Conservation (phyloP, 257 asterid genomes). For the Solanum sparsipilum region DNA sequence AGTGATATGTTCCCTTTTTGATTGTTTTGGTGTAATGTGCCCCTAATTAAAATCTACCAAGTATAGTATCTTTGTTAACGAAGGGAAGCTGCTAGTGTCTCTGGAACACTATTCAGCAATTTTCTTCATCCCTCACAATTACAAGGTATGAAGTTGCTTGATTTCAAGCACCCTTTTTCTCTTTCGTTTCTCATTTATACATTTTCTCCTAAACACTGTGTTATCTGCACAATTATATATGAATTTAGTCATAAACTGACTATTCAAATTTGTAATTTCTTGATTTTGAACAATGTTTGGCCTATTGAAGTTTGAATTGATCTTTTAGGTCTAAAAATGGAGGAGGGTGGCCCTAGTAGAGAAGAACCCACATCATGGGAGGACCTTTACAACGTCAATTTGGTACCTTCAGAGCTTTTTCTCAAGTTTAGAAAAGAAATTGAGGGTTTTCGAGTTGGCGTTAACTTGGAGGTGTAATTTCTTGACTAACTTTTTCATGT, state of each 20-base stretch:
- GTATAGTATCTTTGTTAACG: neutral
- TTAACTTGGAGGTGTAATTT: conserved; percentile 72
- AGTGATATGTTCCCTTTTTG: neutral
- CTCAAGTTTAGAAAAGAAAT: conserved; percentile 69
- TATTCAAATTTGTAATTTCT: neutral
- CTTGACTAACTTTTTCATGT: neutral
- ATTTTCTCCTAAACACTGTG: neutral
- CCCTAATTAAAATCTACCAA: too few relatives aligned
- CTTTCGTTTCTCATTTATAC: too few relatives aligned
- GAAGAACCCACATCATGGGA: conserved; percentile 73
- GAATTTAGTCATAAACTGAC: neutral
- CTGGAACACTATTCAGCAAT: neutral
- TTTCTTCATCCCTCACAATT: neutral
- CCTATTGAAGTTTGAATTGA: neutral
- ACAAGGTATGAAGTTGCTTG: neutral
- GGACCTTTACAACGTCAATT: conserved; percentile 72
- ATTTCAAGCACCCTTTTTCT: neutral
- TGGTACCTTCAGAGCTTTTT: conserved; percentile 79
- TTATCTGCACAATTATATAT: neutral
- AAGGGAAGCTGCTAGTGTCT: neutral
- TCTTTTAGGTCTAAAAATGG: conserved; percentile 25
- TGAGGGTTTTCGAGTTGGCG: conserved; percentile 72
- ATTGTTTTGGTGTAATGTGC: too few relatives aligned
- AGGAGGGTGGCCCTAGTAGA: conserved; percentile 38
- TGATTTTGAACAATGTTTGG: neutral